Conservation (phyloP, 768 basidiomycete species). For the Termitomyces sp. region DNA sequence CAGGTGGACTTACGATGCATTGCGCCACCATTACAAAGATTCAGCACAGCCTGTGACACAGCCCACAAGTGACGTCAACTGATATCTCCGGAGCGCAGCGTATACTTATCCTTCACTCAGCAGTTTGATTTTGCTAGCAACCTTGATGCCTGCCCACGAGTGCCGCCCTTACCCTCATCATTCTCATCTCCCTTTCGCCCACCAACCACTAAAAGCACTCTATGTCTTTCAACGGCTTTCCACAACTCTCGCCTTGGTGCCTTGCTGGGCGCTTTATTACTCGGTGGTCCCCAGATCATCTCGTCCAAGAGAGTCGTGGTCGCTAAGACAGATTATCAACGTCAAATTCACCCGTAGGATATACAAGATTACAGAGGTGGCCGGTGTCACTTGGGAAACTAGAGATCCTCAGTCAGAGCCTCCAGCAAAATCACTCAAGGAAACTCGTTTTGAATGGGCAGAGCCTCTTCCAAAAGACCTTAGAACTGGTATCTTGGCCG, state of each 20-base stretch:
- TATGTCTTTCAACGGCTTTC: constrained; percentile 43
- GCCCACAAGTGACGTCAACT: background rate
- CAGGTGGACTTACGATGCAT: background rate
- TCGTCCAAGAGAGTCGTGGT: constrained; percentile 47
- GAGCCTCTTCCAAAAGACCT: constrained; percentile 33
- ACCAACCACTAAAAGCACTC: background rate
- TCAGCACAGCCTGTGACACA: background rate
- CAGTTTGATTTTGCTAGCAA: background rate
- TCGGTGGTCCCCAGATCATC: constrained; percentile 33
- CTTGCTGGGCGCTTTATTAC: constrained; percentile 40
- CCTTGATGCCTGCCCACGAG: background rate
- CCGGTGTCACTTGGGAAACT: constrained; percentile 51
- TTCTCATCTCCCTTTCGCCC: background rate
- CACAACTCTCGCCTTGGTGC: constrained; percentile 43
- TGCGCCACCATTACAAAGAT: background rate
- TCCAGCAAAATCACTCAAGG: constrained; percentile 25
- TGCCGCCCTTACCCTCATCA: background rate
- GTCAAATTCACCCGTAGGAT: constrained; percentile 49
- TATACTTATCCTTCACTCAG: background rate
- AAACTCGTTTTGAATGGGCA: constrained; percentile 47
- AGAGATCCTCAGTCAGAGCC: constrained; percentile 37
- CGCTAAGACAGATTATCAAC: constrained; percentile 40
- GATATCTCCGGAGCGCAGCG: background rate
- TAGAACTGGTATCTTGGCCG: constrained; percentile 36
- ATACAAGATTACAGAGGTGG: constrained; percentile 48